Percentiles rank a stretch among this genome's conserved stretches.
Conservation (phyloP, 2,329 filamentous ascomycete species). For the Leptographium flavum region DNA sequence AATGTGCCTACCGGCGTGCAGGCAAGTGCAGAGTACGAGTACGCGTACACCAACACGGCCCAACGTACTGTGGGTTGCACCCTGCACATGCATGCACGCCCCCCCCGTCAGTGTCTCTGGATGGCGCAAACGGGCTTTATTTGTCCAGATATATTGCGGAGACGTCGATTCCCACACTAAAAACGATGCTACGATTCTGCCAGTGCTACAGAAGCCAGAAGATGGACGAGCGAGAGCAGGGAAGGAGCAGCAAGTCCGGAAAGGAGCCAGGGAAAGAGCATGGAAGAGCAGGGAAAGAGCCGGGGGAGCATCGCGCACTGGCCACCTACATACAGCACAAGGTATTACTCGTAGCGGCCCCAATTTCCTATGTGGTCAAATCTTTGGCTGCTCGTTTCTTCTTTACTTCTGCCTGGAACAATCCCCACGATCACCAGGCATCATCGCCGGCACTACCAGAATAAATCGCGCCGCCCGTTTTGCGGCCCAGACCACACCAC, state of each 20-base stretch:
- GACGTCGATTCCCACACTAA: neutral
- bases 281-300: too few relatives aligned
- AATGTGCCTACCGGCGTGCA: too few relatives aligned
- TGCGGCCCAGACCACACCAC: neutral
- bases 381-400: too few relatives aligned
- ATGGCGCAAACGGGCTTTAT: neutral
- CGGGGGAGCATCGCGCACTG: too few relatives aligned
- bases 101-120: neutral
- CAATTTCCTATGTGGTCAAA: too few relatives aligned
- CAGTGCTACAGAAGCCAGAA: neutral
- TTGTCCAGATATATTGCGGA: neutral
- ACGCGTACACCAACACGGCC: too few relatives aligned
- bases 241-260: neutral
- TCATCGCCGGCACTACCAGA: neutral
- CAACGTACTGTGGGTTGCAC: too few relatives aligned
- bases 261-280: too few relatives aligned
- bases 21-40: too few relatives aligned
- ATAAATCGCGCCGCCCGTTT: neutral
- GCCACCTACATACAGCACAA: too few relatives aligned
- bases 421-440: neutral
- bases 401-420: too few relatives aligned
- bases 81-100: neutral
- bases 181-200: neutral
- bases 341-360: too few relatives aligned
- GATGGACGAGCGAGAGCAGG: neutral